Conservation (phyloP, 768 basidiomycete genomes). For the Suillus alpinus region DNA sequence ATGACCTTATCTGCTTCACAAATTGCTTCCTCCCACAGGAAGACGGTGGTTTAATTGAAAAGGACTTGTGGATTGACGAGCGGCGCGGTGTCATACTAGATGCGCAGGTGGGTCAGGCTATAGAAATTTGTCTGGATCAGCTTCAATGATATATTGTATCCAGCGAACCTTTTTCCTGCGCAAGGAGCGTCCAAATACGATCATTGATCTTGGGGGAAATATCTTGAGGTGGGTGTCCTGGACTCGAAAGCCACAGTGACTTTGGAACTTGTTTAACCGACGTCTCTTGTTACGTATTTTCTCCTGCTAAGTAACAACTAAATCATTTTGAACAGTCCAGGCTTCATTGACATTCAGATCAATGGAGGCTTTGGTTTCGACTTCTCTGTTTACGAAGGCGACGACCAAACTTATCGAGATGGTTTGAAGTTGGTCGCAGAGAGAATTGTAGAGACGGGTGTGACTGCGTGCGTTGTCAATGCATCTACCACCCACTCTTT, state of each 20-base stretch:
- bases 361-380: constrained; percentile 90
- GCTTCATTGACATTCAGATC: constrained; percentile 84
- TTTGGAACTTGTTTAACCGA: not conserved
- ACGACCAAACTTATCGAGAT: constrained; percentile 62
- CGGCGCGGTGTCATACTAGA: constrained; percentile 70
- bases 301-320: constrained; percentile 7
- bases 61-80: constrained; percentile 83
- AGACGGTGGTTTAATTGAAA: constrained; percentile 70
- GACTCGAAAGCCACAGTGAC: not conserved
- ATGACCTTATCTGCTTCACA: constrained; percentile 81
- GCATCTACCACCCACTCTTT: not conserved
- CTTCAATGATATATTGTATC: constrained; percentile 3
- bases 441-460: constrained; percentile 82
- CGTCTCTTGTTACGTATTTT: not conserved
- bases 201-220: constrained; percentile 71
- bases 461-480: constrained; percentile 67
- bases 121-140: not conserved
- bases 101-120: constrained; percentile 51
- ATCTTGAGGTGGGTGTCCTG: constrained; percentile 57
- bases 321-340: constrained; percentile 52
- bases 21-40: constrained; percentile 80
- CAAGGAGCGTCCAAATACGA: constrained; percentile 56
- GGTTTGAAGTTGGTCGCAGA: constrained; percentile 72
- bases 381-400: constrained; percentile 77
- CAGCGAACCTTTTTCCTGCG: constrained; percentile 68